Evolutionary conservation across 306 rosid species (phyloP).

Genomic region (Dicorynia guianensis): DNA sequence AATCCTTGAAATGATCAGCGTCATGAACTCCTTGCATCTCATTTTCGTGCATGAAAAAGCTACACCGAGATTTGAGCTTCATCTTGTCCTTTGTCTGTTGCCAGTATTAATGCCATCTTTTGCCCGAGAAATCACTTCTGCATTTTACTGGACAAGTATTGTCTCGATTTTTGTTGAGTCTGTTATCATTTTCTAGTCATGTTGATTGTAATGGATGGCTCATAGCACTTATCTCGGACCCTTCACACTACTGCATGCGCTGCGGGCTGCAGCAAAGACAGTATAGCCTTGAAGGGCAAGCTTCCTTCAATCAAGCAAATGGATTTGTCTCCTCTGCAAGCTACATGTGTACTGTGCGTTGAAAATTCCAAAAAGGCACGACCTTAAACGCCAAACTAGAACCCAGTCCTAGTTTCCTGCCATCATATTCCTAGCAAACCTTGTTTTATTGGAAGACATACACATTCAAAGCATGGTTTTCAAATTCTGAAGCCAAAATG

Average conservation of each 20-base stretch:
- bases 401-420: background rate
- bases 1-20: background rate
- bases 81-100: conserved; percentile 14
- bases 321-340: conserved; percentile 30
- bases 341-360: conserved; percentile 9
- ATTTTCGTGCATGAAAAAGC: background rate
- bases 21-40: background rate
- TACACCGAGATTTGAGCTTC: background rate
- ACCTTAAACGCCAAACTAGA: conserved; percentile 31
- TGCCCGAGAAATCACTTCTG: background rate
- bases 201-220: conserved; percentile 14
- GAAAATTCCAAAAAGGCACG: conserved; percentile 16
- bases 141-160: conserved; percentile 1
- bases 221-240: background rate
- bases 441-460: conserved; percentile 10
- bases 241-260: background rate
- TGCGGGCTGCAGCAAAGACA: no score
- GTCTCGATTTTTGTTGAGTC: background rate
- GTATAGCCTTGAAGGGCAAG: background rate
- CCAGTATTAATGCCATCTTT: background rate
- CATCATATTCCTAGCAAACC: conserved; percentile 17
- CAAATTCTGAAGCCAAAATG: background rate
- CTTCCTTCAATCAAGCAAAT: conserved; percentile 36
- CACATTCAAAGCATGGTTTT: background rate
- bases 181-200: conserved; percentile 10